These are phyloP conservation scores for Crucihimalaya himalaica DNA, from an alignment of 345 rosid species.

Conservation along the genomic window DNA sequence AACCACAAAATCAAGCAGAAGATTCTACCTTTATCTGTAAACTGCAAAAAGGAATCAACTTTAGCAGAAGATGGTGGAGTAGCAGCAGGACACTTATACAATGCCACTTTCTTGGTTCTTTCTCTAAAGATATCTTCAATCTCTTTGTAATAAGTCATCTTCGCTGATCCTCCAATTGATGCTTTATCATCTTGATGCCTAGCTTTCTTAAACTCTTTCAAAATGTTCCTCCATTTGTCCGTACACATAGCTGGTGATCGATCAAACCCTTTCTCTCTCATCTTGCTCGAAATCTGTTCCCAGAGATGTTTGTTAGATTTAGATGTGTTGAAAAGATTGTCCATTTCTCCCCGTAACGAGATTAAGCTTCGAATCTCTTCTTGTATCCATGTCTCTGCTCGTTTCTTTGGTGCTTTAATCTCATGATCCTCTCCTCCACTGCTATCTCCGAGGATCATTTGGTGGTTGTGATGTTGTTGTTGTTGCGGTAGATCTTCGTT, in stretches of 20 bases:
- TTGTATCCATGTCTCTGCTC: conserved; percentile 98
- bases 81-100: conserved; percentile 52
- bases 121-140: conserved; percentile 86
- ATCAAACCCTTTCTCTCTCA: conserved; percentile 95
- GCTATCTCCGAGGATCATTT: conserved; percentile 73
- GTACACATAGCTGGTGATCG: conserved; percentile 97
- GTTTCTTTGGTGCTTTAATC: conserved; percentile 79
- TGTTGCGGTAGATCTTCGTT: conserved; percentile 52
- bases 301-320: conserved; percentile 97
- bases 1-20: background rate
- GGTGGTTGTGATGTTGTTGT: conserved; percentile 37
- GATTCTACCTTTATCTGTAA: conserved; percentile 75
- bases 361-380: conserved; percentile 88
- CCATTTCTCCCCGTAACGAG: conserved; percentile 73
- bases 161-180: conserved; percentile 56
- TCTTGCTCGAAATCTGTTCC: conserved; percentile 83
- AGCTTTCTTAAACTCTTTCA: conserved; percentile 93
- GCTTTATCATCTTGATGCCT: conserved; percentile 65
- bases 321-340: conserved; percentile 79
- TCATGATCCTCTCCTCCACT: conserved; percentile 82
- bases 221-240: conserved; percentile 95
- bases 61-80: conserved; percentile 46
- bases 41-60: conserved; percentile 85
- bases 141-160: conserved; percentile 90
- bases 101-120: conserved; percentile 54